Evolutionary conservation across 768 basidiomycete genomes (phyloP).

Genomic region (Suillus americanus): DNA sequence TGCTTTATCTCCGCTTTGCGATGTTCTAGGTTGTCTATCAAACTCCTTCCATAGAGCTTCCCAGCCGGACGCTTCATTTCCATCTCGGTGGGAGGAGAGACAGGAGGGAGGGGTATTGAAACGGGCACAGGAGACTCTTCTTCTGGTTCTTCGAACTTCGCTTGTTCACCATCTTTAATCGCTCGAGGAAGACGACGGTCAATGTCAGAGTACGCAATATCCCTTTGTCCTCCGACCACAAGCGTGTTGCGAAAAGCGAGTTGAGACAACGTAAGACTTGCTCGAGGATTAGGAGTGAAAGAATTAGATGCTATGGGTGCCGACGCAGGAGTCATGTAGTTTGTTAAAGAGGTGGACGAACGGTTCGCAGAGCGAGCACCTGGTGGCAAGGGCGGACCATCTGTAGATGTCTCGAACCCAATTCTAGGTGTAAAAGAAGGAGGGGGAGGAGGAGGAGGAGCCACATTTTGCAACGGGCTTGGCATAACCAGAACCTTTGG

Average conservation of each 20-base stretch:
- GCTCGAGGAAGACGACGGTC: conserved; percentile 68
- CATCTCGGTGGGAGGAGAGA: conserved; percentile 31
- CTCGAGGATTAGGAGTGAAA: conserved; percentile 76
- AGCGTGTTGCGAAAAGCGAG: conserved; percentile 85
- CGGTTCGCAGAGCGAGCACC: conserved; percentile 62
- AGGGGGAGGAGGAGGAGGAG: conserved; percentile 33
- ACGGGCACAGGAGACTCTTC: conserved; percentile 36
- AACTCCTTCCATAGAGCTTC: conserved; percentile 81
- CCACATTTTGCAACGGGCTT: conserved; percentile 66
- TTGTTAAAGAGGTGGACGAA: conserved; percentile 39
- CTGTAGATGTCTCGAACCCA: conserved; percentile 63
- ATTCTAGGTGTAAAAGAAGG: conserved; percentile 40
- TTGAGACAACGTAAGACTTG: conserved; percentile 74
- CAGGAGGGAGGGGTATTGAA: conserved; percentile 30
- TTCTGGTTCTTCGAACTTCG: conserved; percentile 43
- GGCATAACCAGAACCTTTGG: conserved; percentile 97
- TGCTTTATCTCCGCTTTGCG: conserved; percentile 81
- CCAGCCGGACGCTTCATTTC: conserved; percentile 60
- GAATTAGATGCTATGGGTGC: conserved; percentile 55
- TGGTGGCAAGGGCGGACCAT: conserved; percentile 77
- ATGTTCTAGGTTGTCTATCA: conserved; percentile 87
- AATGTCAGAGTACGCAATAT: conserved; percentile 60
- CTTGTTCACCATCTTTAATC: conserved; percentile 76
- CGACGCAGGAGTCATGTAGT: conserved; percentile 30
- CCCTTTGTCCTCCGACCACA: conserved; percentile 64